Conservation (phyloP, 768 basidiomycete species). For the Suillus sp. region DNA sequence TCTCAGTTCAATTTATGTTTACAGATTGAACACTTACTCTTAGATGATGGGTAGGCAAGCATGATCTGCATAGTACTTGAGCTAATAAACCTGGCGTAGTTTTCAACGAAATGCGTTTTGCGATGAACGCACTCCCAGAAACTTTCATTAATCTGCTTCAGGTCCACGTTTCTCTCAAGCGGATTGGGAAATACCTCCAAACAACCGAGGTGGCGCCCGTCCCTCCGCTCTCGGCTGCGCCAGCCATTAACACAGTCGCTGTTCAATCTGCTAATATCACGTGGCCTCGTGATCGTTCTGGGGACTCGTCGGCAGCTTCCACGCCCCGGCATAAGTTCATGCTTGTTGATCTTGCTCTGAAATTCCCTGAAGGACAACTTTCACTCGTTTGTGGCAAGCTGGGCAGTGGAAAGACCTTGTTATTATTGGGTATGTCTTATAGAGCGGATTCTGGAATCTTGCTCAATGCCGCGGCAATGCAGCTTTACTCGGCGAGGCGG, state of each 20-base stretch:
- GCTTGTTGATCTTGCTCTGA: constrained; percentile 73
- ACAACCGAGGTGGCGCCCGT: constrained; percentile 71
- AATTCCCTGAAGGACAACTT: constrained; percentile 78
- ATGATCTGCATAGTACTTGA: background rate
- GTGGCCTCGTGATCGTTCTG: constrained; percentile 82
- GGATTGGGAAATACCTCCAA: constrained; percentile 88
- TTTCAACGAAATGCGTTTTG: constrained; percentile 87
- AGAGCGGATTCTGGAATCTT: background rate
- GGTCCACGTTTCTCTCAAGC: constrained; percentile 81
- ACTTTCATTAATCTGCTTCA: constrained; percentile 91
- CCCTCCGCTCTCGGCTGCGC: constrained; percentile 55
- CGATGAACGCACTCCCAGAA: constrained; percentile 85
- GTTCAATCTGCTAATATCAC: constrained; percentile 87
- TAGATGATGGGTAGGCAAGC: constrained; percentile 44
- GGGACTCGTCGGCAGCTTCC: constrained; percentile 55
- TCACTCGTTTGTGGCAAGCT: constrained; percentile 88
- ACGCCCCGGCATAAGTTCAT: constrained; percentile 83
- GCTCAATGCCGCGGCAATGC: constrained; percentile 16
- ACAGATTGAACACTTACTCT: constrained; percentile 3
- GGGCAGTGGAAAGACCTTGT: constrained; percentile 85
- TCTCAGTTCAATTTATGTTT: background rate
- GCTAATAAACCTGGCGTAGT: constrained; percentile 42
- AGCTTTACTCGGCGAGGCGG: constrained; percentile 88
- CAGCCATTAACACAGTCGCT: constrained; percentile 52
- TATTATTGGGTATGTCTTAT: constrained; percentile 58